Evolutionary conservation across 495 filamentous ascomycete species (phyloP).

Genomic region (Podospora sp.): DNA sequence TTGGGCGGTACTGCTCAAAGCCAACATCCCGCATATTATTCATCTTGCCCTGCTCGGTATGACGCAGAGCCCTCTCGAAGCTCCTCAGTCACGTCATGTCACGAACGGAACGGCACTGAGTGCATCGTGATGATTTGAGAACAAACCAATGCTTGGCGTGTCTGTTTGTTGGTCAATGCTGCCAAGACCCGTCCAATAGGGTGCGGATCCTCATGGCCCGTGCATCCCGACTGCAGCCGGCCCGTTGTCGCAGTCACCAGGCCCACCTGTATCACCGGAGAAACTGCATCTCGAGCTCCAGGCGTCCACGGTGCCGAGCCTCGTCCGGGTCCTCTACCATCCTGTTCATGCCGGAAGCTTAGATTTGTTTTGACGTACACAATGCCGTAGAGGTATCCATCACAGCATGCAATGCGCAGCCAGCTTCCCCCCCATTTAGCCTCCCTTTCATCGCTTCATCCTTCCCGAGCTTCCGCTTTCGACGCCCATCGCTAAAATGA

Average conservation of each 20-base stretch:
- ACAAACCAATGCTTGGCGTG: background rate
- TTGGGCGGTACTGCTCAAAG: too few species aligned
- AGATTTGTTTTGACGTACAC: conserved; percentile 3
- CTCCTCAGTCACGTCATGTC: too few species aligned
- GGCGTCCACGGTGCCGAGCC: background rate
- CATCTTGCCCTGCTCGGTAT: too few species aligned
- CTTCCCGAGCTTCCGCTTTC: background rate
- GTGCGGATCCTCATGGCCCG: background rate
- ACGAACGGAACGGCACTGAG: background rate
- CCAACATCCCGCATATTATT: too few species aligned
- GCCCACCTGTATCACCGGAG: background rate
- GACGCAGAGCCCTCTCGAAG: too few species aligned
- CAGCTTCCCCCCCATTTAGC: background rate
- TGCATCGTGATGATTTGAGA: background rate
- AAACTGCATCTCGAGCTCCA: background rate
- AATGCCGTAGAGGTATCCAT: conserved; percentile 13
- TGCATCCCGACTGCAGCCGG: background rate
- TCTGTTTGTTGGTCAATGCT: background rate
- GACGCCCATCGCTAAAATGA: background rate
- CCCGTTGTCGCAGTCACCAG: background rate
- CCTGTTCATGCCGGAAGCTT: conserved; percentile 2
- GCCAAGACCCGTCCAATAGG: background rate
- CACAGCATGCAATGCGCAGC: conserved; percentile 9
- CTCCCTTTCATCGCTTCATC: background rate
- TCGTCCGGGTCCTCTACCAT: background rate